A percentile compares a stretch with the other conserved stretches of the same genome.
Evolutionary conservation across 768 basidiomycete genomes (phyloP).

Genomic region (Pulveroboletus sp.): DNA sequence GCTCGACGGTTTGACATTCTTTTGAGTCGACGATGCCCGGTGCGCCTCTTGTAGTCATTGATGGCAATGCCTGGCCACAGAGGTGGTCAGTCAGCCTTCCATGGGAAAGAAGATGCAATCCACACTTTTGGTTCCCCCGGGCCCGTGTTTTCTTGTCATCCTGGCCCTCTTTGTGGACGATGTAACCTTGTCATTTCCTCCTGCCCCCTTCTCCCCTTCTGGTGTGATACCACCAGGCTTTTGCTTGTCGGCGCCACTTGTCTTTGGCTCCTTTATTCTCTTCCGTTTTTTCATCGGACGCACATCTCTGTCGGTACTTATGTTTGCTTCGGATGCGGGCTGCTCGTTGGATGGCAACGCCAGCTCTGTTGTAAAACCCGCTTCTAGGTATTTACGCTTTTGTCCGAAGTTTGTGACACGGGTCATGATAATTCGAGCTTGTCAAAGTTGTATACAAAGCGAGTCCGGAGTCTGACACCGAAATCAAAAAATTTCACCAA

Average conservation of each 20-base stretch:
- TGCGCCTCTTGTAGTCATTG: conserved; percentile 26
- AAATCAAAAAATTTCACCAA: no score
- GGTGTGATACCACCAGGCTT: conserved; percentile 8
- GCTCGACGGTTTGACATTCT: conserved; percentile 57
- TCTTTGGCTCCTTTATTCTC: conserved; percentile 44
- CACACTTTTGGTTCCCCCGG: conserved; percentile 24
- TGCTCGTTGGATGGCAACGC: conserved; percentile 6
- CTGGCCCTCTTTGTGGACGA: conserved; percentile 6
- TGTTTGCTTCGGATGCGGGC: neutral
- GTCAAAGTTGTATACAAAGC: no score
- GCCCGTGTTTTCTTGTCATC: conserved; percentile 29
- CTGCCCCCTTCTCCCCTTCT: conserved; percentile 14
- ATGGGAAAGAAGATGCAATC: neutral
- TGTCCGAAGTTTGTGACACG: conserved; percentile 71
- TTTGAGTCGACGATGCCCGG: conserved; percentile 63
- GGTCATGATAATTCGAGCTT: conserved; percentile 50
- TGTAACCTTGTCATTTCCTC: conserved; percentile 16
- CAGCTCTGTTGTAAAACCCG: conserved; percentile 41
- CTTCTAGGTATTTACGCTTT: conserved; percentile 70
- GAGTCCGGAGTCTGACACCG: no score
- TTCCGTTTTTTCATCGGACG: conserved; percentile 62
- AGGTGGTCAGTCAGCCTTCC: conserved; percentile 16
- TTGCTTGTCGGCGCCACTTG: conserved; percentile 5
- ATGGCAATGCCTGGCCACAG: conserved; percentile 24
- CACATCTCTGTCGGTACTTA: neutral